These are phyloP conservation scores for Phytopythium sindhum DNA, from an alignment of 352 stramenopile genomes.

Conservation along the genomic window DNA sequence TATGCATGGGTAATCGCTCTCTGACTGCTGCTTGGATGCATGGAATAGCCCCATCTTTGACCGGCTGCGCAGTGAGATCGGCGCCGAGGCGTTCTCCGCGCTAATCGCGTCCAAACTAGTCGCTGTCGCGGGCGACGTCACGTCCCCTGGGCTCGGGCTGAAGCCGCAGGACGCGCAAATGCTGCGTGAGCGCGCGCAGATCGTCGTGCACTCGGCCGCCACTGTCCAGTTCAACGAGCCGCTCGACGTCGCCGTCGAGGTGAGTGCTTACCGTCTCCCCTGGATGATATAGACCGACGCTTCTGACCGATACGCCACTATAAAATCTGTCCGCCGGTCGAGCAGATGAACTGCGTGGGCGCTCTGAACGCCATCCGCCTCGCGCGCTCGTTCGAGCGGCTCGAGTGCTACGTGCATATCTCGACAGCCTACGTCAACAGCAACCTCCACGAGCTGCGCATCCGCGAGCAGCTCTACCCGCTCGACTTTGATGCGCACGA, in stretches of 20 bases:
- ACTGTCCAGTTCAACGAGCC: slow-evolving; percentile 87
- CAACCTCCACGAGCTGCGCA: slow-evolving; percentile 56
- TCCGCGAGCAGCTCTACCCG: slow-evolving; percentile 75
- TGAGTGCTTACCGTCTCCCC: slow-evolving; percentile 1
- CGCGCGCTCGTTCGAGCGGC: slow-evolving; percentile 40
- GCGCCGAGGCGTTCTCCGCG: slow-evolving; percentile 35
- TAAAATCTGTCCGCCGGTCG: neutral
- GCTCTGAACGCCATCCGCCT: slow-evolving; percentile 65
- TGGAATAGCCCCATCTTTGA: slow-evolving; percentile 62
- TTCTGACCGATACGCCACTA: neutral
- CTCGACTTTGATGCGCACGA: slow-evolving; percentile 83
- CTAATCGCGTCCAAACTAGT: slow-evolving; percentile 58
- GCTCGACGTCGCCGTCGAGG: slow-evolving; percentile 76
- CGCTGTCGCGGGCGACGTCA: slow-evolving; percentile 70
- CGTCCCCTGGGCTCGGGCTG: slow-evolving; percentile 56
- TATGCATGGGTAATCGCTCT: neutral
- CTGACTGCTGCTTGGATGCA: neutral
- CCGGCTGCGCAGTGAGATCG: slow-evolving; percentile 48
- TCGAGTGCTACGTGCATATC: slow-evolving; percentile 73
- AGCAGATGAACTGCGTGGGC: slow-evolving; percentile 72
- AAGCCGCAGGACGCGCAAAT: slow-evolving; percentile 35
- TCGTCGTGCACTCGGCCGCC: slow-evolving; percentile 84
- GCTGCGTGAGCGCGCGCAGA: slow-evolving; percentile 42
- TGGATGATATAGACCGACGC: neutral
- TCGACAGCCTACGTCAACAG: slow-evolving; percentile 86